Base-by-base conservation (phyloP, 1,284 basidiomycete genomes). In the Irpex sp. region DNA sequence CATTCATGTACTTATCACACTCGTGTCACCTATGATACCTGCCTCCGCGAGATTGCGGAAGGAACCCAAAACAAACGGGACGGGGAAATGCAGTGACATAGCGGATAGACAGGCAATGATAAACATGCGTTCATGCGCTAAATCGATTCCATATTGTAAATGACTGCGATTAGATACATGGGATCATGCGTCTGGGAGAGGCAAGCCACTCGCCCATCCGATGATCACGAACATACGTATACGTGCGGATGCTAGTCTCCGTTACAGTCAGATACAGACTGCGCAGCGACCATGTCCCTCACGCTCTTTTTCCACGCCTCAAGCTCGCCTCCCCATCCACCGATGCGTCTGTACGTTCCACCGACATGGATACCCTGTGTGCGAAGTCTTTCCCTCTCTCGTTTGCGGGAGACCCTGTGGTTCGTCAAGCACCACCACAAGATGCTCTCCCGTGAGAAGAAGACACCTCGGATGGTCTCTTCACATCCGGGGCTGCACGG, bases 341-440 rank as follows among this genome's bases (percentile, higher is more conserved):
- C 72, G 49, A 75, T 68, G 57, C 70, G 67, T 56, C 71, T 65
- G 59, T 58, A 59, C 54, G 67, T 72, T 21, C 72, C 72, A 8
- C 74, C 71, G 13, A 65, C 66, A 33, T 67, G 65, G 21, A 70
- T 49, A 21, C 69, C 69, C 21, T 71, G 66, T 17, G 56, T 49
- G 46, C 54, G 63, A 56, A 66, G 47, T 7, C 47, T 50, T 46
- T 63, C 68, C 39, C 11, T 35, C 39, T 69, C 61, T 26, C 67
- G 65, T 63, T 67, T 68, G 37, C 79, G 71, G 36, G 68, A 61
- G 2, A 36, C 4, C 64, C 70, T 67, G 62, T 87, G 85, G 2
- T 81, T 58, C 26, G 73, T 77, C 35, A 86, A 65, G 68, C 82
- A 86, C 79, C 78, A 88, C 82, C 81, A 83, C 1, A 89, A 60